Percentiles rank a stretch among this genome's conserved stretches.
Evolutionary conservation across 2,329 filamentous ascomycete genomes (phyloP).

Genomic region (Colletotrichum cereale): DNA sequence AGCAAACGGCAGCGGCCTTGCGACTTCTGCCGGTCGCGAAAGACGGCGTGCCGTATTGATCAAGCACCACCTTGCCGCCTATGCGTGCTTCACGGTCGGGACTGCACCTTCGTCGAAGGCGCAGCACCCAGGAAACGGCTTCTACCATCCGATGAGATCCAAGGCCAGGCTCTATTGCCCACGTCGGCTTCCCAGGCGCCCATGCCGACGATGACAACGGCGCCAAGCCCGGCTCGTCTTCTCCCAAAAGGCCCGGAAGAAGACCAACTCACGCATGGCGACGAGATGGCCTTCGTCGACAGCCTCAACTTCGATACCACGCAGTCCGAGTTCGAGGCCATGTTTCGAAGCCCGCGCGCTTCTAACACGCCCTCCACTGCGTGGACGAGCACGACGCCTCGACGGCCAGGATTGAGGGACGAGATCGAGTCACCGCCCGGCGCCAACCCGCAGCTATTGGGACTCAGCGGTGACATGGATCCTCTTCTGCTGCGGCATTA

Average conservation of each 20-base stretch:
- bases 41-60: slow-evolving; percentile 59
- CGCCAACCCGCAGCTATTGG: slow-evolving; percentile 27
- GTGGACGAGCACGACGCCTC: neutral
- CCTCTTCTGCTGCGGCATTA: slow-evolving; percentile 40
- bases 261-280: neutral
- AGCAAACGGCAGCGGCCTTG: slow-evolving; percentile 53
- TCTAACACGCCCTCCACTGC: neutral
- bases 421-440: neutral
- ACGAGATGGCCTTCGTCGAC: neutral
- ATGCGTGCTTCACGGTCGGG: slow-evolving; percentile 55
- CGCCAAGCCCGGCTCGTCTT: neutral
- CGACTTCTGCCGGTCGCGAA: slow-evolving; percentile 59
- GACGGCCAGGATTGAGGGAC: neutral
- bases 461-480: slow-evolving; percentile 41
- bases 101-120: slow-evolving; percentile 59
- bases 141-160: neutral
- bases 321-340: slow-evolving; percentile 33
- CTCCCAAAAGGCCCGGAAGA: too few species aligned
- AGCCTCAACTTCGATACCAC: slow-evolving; percentile 32
- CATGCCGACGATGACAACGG: neutral
- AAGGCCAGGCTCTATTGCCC: neutral
- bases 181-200: too few species aligned
- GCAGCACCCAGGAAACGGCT: slow-evolving; percentile 39
- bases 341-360: slow-evolving; percentile 20
- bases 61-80: slow-evolving; percentile 56